These are phyloP conservation scores for Coprinopsis strossmayeri DNA, from an alignment of 768 basidiomycete species.

Conservation along the genomic window DNA sequence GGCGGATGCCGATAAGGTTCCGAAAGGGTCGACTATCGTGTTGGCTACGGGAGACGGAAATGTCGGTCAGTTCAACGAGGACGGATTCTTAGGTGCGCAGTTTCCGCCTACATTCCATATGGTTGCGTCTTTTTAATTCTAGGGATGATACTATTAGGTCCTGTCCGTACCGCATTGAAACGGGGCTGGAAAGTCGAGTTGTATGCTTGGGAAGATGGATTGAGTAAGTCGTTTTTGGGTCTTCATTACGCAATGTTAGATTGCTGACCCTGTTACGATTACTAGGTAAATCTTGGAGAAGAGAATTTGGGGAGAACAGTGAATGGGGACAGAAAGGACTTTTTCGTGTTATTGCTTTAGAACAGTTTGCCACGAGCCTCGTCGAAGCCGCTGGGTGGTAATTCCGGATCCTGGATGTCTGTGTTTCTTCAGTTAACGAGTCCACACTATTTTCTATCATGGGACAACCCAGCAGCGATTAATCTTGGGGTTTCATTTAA, in stretches of 20 bases:
- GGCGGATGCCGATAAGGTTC: conserved; percentile 56
- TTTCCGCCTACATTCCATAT: no score
- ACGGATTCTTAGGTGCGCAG: conserved; percentile 77
- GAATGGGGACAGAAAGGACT: conserved; percentile 42
- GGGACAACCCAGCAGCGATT: no score
- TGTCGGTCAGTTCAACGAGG: conserved; percentile 86
- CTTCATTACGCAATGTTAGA: not conserved
- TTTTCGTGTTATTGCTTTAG: conserved; percentile 58
- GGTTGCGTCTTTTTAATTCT: conserved; percentile 10
- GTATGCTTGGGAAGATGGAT: conserved; percentile 84
- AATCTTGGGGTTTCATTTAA: no score
- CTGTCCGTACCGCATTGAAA: conserved; percentile 78
- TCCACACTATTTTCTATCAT: no score
- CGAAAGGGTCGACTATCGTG: conserved; percentile 73
- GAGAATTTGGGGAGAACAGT: conserved; percentile 58
- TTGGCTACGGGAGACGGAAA: conserved; percentile 94
- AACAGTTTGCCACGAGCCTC: conserved; percentile 57
- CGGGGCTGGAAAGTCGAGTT: conserved; percentile 94
- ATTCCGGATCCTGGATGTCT: no score
- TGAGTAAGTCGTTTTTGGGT: conserved; percentile 39
- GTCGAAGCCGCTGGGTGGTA: conserved; percentile 30
- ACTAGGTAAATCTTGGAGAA: conserved; percentile 58
- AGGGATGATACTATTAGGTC: conserved; percentile 29
- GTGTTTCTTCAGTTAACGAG: no score
- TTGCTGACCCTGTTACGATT: not conserved